Percentiles rank a stretch among this genome's conserved stretches.
These are phyloP conservation scores for Hortaea werneckii DNA, from an alignment of 2,329 filamentous ascomycete genomes.

Conservation along the genomic window DNA sequence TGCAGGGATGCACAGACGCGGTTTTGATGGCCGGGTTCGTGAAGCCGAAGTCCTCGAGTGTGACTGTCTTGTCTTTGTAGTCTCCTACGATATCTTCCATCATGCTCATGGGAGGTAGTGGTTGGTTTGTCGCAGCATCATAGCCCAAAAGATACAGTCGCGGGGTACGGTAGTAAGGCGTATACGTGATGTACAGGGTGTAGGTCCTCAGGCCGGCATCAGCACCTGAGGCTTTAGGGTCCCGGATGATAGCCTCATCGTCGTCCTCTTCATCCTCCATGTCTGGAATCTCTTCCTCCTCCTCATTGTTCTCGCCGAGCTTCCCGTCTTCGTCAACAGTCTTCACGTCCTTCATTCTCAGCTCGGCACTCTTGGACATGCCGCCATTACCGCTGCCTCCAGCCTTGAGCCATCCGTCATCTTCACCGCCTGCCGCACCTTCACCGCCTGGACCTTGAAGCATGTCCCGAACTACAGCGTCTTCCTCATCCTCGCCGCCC, in stretches of 20 bases:
- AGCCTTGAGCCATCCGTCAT: conserved; percentile 86
- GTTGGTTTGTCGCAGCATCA: conserved; percentile 49
- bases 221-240: conserved; percentile 37
- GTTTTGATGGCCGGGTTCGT: conserved; percentile 88
- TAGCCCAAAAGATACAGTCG: conserved; percentile 94
- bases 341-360: conserved; percentile 68
- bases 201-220: conserved; percentile 63
- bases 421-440: conserved; percentile 42
- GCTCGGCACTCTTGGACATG: conserved; percentile 41
- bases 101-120: conserved; percentile 74
- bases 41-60: conserved; percentile 93
- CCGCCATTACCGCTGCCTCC: conserved; percentile 57
- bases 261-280: conserved; percentile 96
- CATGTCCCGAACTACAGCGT: conserved; percentile 74
- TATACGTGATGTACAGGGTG: conserved; percentile 96
- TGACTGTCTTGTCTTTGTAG: conserved; percentile 98
- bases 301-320: conserved; percentile 63
- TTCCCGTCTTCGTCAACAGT: conserved; percentile 86
- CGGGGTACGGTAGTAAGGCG: conserved; percentile 90
- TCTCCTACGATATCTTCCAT: conserved; percentile 95
- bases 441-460: conserved; percentile 43
- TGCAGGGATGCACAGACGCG: conserved; percentile 93
- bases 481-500: conserved; percentile 74
- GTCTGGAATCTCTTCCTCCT: conserved; percentile 80
- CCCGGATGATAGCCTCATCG: conserved; percentile 89